These are phyloP conservation scores for Clarireedia sp. DNA, from an alignment of 2,329 filamentous ascomycete genomes.

Conservation along the genomic window DNA sequence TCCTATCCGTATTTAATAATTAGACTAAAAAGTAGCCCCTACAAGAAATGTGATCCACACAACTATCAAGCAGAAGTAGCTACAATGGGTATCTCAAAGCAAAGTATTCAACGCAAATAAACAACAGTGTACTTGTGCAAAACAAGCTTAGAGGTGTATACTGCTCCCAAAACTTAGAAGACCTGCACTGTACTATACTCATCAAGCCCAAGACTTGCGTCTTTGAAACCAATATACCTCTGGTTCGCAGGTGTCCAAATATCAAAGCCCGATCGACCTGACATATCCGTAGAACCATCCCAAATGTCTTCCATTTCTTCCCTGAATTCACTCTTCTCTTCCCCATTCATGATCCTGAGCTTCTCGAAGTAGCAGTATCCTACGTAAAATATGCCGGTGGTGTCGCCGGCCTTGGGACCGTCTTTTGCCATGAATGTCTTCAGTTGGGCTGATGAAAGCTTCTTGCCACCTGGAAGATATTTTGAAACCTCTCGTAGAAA, in stretches of 20 bases:
- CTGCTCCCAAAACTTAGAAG: background rate
- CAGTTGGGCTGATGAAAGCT: constrained; percentile 39
- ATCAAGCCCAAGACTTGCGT: background rate
- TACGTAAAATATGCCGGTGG: constrained; percentile 42
- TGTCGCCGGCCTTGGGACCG: constrained; percentile 40
- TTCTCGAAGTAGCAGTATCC: constrained; percentile 54
- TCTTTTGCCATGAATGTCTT: constrained; percentile 42
- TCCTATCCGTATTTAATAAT: no score
- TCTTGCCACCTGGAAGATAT: constrained; percentile 31
- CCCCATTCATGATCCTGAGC: constrained; percentile 40
- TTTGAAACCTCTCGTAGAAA: constrained; percentile 43
- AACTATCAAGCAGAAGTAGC: no score
- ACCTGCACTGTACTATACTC: background rate
- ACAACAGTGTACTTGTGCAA: no score
- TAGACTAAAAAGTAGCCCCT: no score
- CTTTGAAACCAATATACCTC: no score
- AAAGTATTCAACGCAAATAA: no score
- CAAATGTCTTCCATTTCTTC: constrained; percentile 40
- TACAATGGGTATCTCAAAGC: no score
- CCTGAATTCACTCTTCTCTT: constrained; percentile 43
- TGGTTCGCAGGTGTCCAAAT: background rate
- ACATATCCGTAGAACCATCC: background rate
- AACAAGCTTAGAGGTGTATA: no score
- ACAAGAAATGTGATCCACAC: no score
- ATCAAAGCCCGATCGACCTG: background rate